Conservation (phyloP, 1,284 basidiomycete species). For the Coniferiporia sulphurascens region DNA sequence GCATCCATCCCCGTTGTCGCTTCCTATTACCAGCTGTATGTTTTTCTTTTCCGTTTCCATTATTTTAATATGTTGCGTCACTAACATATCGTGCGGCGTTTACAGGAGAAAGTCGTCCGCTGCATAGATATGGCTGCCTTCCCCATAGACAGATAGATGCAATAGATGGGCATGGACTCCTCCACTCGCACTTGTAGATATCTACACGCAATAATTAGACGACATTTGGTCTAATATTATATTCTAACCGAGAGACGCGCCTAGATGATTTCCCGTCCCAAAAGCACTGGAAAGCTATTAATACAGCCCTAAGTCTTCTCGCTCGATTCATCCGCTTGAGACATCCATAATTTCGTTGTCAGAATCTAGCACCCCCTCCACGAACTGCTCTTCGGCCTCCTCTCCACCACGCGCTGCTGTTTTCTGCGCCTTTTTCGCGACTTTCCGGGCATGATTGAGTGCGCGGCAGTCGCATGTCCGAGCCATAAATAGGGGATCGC, state of each 20-base stretch:
- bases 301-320: not conserved
- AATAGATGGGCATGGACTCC: constrained; percentile 1
- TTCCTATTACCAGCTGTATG: constrained; percentile 61
- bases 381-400: constrained; percentile 22
- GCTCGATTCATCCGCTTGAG: not conserved
- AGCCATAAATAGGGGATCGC: constrained; percentile 54
- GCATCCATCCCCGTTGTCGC: constrained; percentile 68
- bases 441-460: constrained; percentile 19
- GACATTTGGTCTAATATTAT: not conserved
- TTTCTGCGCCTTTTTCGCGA: constrained; percentile 37
- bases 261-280: not conserved
- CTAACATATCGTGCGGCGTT: constrained; percentile 4
- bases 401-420: constrained; percentile 30
- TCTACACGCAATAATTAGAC: constrained; percentile 8
- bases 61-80: constrained; percentile 5
- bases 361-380: constrained; percentile 14
- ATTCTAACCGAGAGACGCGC: not conserved
- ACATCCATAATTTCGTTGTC: not conserved
- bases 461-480: constrained; percentile 60
- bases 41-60: constrained; percentile 12
- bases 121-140: constrained; percentile 18
- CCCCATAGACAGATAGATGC: constrained; percentile 10
- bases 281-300: not conserved
- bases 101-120: constrained; percentile 33
- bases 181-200: not conserved